Conservation (phyloP, 805 yeast species). For the Saturnispora dispora region DNA sequence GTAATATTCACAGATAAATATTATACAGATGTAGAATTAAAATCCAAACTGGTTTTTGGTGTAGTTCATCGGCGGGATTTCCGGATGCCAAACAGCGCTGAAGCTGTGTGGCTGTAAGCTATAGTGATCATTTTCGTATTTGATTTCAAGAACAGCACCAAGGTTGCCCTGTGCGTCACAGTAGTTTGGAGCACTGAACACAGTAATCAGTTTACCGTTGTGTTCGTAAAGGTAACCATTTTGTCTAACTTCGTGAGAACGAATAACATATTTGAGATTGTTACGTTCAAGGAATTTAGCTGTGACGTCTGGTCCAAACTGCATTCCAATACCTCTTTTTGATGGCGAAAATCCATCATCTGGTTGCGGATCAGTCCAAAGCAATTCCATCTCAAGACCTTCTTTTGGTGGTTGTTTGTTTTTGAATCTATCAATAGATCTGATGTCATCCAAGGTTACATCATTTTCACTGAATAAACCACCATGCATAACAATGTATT, state of each 20-base stretch:
- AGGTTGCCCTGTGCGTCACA: conserved; percentile 87
- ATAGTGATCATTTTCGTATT: conserved; percentile 37
- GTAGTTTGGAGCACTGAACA: conserved; percentile 97
- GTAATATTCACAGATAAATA: neutral
- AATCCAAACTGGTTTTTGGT: conserved; percentile 39
- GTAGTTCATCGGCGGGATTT: conserved; percentile 91
- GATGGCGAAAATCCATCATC: conserved; percentile 74
- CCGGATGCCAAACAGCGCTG: conserved; percentile 83
- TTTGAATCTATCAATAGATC: conserved; percentile 57
- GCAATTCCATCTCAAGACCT: conserved; percentile 90
- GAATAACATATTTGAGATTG: conserved; percentile 64
- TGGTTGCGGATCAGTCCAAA: conserved; percentile 95
- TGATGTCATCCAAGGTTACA: conserved; percentile 65
- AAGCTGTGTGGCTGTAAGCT: conserved; percentile 39
- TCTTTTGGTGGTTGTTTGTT: conserved; percentile 76
- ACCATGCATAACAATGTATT: conserved; percentile 89
- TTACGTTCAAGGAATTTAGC: conserved; percentile 64
- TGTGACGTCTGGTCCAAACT: conserved; percentile 95
- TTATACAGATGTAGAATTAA: neutral
- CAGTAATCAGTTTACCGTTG: conserved; percentile 76
- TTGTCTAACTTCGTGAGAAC: conserved; percentile 95
- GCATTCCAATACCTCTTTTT: conserved; percentile 91
- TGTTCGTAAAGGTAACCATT: conserved; percentile 86
- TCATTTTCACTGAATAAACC: conserved; percentile 79
- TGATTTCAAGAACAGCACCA: conserved; percentile 81